These are phyloP conservation scores for Colletotrichum aenigma DNA, from an alignment of 2,329 filamentous ascomycete genomes.

Conservation along the genomic window DNA sequence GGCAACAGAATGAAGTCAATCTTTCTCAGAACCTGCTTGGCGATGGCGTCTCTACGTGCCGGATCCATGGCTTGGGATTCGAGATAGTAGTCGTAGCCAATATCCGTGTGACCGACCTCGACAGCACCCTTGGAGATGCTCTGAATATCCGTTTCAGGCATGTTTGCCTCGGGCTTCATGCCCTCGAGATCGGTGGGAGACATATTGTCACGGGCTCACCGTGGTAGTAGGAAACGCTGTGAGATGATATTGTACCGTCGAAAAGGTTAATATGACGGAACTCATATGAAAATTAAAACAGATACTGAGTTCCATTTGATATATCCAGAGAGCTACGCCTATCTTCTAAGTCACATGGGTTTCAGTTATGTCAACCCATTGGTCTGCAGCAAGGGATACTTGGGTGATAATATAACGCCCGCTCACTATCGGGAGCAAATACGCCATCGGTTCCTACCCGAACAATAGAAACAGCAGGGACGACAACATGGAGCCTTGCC, in stretches of 20 bases:
- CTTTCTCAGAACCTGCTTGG: neutral
- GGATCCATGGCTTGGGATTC: neutral
- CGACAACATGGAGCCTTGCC: rapidly evolving
- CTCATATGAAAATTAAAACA: rapidly evolving
- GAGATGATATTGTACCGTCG: neutral
- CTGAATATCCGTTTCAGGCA: neutral
- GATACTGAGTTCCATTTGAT: neutral
- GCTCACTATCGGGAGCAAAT: neutral
- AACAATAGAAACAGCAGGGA: rapidly evolving
- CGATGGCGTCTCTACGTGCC: neutral
- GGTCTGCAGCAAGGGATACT: rapidly evolving
- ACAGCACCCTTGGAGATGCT: neutral
- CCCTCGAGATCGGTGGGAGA: no score
- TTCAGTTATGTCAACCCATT: rapidly evolving
- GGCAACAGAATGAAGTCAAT: neutral
- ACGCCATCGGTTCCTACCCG: rapidly evolving
- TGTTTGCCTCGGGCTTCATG: neutral
- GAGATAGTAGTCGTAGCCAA: neutral
- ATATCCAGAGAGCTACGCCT: neutral
- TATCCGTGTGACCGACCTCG: neutral
- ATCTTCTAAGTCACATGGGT: neutral
- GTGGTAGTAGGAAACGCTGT: rapidly evolving
- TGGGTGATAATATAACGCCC: neutral
- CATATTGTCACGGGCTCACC: neutral
- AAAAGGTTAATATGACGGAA: neutral